phyloP scores from a whole-genome alignment of 805 yeast species.

The Metschnikowia cubensis region DNA sequence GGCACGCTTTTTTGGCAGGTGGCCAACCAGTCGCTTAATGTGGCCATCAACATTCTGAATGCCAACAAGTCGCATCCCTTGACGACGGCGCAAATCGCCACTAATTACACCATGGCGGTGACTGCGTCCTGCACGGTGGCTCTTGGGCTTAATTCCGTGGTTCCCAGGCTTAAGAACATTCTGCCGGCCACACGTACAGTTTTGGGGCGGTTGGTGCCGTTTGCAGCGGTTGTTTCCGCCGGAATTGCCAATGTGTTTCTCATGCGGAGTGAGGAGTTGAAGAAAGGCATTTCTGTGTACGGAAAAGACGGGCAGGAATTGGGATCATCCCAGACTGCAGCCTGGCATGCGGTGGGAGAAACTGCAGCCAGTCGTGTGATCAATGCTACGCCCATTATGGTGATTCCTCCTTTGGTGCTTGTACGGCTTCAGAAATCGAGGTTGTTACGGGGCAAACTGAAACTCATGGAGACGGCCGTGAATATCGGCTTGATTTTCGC shows the following conservation, averaged over 20 bases:
- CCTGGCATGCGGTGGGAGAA: slow-evolving; percentile 90
- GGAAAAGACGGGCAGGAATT: slow-evolving; percentile 60
- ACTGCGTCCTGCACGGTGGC: slow-evolving; percentile 95
- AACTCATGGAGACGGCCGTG: slow-evolving; percentile 60
- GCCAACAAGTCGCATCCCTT: slow-evolving; percentile 94
- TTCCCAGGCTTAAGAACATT: slow-evolving; percentile 76
- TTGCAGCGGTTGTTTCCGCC: slow-evolving; percentile 97
- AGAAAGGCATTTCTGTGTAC: slow-evolving; percentile 73
- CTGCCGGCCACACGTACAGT: slow-evolving; percentile 66
- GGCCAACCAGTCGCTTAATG: slow-evolving; percentile 94
- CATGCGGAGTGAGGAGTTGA: slow-evolving; percentile 94
- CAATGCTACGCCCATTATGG: slow-evolving; percentile 98
- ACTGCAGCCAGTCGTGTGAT: slow-evolving; percentile 94
- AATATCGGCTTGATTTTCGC: slow-evolving; percentile 82
- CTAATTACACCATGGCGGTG: slow-evolving; percentile 84
- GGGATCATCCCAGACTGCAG: slow-evolving; percentile 77
- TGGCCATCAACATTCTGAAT: slow-evolving; percentile 94
- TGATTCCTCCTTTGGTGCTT: slow-evolving; percentile 82
- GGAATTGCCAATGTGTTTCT: slow-evolving; percentile 94
- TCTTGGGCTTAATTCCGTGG: slow-evolving; percentile 82
- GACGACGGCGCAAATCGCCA: slow-evolving; percentile 68
- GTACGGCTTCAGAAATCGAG: slow-evolving; percentile 69
- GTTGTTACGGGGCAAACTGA: slow-evolving; percentile 62
- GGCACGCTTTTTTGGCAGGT: slow-evolving; percentile 98
- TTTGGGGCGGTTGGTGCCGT: slow-evolving; percentile 87